phyloP scores from a whole-genome alignment of 2,329 filamentous ascomycete species.

The Chaetomiaceae sp. region DNA sequence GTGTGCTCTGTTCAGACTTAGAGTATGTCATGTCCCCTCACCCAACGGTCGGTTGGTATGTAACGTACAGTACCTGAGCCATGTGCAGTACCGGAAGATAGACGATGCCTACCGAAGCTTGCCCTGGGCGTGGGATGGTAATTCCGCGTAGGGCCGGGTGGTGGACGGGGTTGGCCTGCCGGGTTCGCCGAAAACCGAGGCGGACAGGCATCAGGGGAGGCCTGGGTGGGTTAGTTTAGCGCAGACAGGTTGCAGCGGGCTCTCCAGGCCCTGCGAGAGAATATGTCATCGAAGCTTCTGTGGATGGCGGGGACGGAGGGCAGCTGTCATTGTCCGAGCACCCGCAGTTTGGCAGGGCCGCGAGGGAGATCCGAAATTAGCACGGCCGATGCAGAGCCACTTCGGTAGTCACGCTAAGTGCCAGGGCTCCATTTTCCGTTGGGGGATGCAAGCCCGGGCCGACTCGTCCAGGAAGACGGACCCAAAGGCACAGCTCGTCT shows the following conservation, averaged over 20 bases:
- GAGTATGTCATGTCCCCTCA: too few relatives aligned
- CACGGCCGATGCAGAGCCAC: neutral
- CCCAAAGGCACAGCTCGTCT: neutral
- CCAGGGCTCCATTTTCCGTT: neutral
- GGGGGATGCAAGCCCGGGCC: constrained; percentile 7
- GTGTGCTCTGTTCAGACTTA: too few relatives aligned
- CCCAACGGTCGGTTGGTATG: too few relatives aligned
- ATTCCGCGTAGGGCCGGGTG: neutral
- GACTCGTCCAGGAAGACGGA: neutral
- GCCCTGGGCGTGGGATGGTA: too few relatives aligned
- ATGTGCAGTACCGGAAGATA: too few relatives aligned
- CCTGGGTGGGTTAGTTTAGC: neutral
- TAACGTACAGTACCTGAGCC: too few relatives aligned
- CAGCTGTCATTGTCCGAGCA: constrained; percentile 24
- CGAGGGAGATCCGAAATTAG: constrained; percentile 7
- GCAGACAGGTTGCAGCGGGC: too few relatives aligned
- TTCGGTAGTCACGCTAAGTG: neutral
- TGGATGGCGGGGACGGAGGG: constrained; percentile 29
- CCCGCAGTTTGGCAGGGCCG: neutral
- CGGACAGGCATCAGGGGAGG: constrained; percentile 8
- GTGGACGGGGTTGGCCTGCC: constrained; percentile 12
- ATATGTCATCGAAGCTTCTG: constrained; percentile 38
- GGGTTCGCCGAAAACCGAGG: constrained; percentile 26
- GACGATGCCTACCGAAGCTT: too few relatives aligned
- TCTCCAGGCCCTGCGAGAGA: constrained; percentile 36